Evolutionary conservation across 768 basidiomycete species (phyloP), one percentile per base, ranked within the genome.

Genomic region (Lactarius akahatsu): DNA sequence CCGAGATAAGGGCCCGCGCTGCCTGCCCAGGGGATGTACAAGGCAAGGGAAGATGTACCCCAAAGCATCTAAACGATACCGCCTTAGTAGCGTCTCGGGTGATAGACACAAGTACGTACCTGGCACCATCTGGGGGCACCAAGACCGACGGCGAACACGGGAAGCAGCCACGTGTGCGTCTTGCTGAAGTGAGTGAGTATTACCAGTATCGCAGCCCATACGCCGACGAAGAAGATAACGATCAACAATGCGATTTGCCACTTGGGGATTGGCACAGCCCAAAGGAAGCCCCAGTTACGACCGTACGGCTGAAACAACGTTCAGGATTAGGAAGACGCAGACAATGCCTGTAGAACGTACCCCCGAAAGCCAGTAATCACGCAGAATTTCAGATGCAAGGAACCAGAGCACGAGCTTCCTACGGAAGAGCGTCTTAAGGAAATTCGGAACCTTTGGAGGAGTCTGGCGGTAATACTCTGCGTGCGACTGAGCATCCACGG

Each of bases 41-140:
- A 78, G 4, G 92, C 95, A 54, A 97, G 83, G 38, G 93, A 94
- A 5, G 94, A 96, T 10, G 94, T 95, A 72, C 95, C 94, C 95
- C 95, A 97, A 57, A 95, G 78, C 86, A 95, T 96, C 86, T 87
- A 62, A 4, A 32, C 26, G 63, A 66, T 61, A 50, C 40, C 16
- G 23, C 2, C 16, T 66, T 28, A 58, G 57, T n/a, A 32, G 59
- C 4, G 7, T 58, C 57, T 20, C 11, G 4, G 20, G 45, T 8
- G 2, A 40, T 40, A 7, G 36, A 34, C 10, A 18, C 9, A 26
- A 38, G 28, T 34, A 71, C 74, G 57, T 74, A 87, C 88, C 80
- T 96, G 95, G 81, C 95, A 96, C 95, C 95, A 97, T 73, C 92
- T 79, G 13, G 95, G 95, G 34, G 93, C 92, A 54, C 95, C 95